Base-by-base conservation (phyloP, 768 basidiomycete species). In the Mycena maculata region DNA sequence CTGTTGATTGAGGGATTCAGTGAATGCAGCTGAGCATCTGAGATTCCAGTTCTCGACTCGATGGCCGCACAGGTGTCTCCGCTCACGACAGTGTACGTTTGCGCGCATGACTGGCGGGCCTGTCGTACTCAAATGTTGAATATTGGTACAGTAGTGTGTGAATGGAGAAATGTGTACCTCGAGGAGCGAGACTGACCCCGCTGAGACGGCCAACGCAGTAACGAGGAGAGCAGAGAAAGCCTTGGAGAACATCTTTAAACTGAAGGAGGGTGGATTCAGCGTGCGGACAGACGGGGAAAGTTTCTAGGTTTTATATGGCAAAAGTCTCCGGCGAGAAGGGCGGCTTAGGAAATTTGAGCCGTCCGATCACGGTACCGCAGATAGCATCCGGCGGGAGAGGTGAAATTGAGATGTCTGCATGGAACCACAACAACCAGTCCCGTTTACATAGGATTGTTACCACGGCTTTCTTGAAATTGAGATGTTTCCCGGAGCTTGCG, bases 1-100 rank as follows among this genome's bases (percentile, higher is more conserved):
- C 48, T 61, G 60, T 61, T 61, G 33, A 61, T 61, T 13, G n/a
- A 20, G 5, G 60, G 60, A 38, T 61, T 61, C 38, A 61, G 60
- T 25, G 60, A 23, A 25, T 52, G 60, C 48, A 61, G 23, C 31
- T 28, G 28, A 28, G 60, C 27, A 27, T 61, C 60, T 18, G 60
- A 61, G 42, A 61, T 25, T 8, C 60, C 60, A 27, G 33, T 39
- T 13, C 25, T 22, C 11, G 27, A 7, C 36, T 61, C 60, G 18
- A 61, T 61, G 18, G 3, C 22, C 10, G 28, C 30, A 48, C 60
- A 61, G 28, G 47, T 61, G 36, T 61, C 60, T 48, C 60, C 59
- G 59, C 30, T 23, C 31, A 60, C 59, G 59, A 60, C 59, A 15
- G 57, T 59, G 31, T 59, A 59, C 22, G 48, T 50, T 36, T 31